Conservation (phyloP, 441 rosid species). For the Gossypium gossypioides region DNA sequence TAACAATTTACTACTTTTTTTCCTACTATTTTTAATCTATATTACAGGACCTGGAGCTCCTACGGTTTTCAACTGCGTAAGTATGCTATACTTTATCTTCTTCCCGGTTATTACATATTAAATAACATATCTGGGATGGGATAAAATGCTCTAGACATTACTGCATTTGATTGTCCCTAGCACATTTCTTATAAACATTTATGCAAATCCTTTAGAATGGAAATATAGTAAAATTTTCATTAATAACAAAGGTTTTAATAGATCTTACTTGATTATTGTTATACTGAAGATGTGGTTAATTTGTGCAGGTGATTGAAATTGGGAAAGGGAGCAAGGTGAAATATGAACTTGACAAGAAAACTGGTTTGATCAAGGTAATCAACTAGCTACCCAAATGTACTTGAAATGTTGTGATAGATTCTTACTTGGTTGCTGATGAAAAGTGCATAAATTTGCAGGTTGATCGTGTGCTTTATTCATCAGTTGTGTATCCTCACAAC, state of each 20-base stretch:
- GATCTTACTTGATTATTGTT: slow-evolving; percentile 3
- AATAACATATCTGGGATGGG: not conserved
- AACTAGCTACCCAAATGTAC: slow-evolving; percentile 5
- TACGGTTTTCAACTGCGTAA: slow-evolving; percentile 59
- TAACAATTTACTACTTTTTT: not conserved
- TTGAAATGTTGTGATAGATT: not conserved
- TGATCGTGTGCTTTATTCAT: slow-evolving; percentile 63
- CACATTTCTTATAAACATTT: not conserved
- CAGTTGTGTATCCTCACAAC: slow-evolving; percentile 75
- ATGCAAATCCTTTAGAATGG: not conserved
- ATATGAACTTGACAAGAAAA: slow-evolving; percentile 68
- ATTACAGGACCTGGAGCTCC: slow-evolving; percentile 65
- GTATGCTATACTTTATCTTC: slow-evolving; percentile 16
- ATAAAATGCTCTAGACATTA: not conserved
- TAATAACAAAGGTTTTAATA: not conserved
- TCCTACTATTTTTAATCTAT: not conserved
- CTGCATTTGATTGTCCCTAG: not conserved
- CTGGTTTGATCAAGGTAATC: slow-evolving; percentile 60
- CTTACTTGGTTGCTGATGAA: slow-evolving; percentile 12
- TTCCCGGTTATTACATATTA: not conserved
- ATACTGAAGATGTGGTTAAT: not conserved
- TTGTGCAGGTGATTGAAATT: slow-evolving; percentile 56
- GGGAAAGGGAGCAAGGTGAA: slow-evolving; percentile 69
- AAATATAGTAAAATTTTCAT: not conserved
- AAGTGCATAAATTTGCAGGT: slow-evolving; percentile 31